These are phyloP conservation scores for Corniculantispora saksenae DNA, from an alignment of 2,329 filamentous ascomycete species.

Conservation along the genomic window DNA sequence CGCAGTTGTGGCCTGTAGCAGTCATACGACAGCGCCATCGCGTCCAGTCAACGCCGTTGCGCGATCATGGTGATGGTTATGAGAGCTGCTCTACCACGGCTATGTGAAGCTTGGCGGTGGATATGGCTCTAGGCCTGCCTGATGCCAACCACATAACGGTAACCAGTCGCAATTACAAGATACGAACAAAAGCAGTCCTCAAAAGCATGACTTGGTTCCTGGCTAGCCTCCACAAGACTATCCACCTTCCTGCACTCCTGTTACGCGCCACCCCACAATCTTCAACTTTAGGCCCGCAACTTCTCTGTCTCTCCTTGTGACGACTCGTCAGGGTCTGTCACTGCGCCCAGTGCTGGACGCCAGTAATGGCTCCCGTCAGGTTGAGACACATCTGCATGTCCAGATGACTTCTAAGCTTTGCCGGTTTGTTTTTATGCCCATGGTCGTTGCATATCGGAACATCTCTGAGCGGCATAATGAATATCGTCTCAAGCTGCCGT, in stretches of 20 bases:
- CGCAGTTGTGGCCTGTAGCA: not conserved
- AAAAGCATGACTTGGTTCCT: not conserved
- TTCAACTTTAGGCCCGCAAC: slow-evolving; percentile 8
- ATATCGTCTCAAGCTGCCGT: no score
- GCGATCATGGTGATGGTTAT: not conserved
- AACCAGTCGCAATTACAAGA: not conserved
- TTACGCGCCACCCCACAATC: slow-evolving; percentile 20
- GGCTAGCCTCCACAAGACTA: slow-evolving; percentile 1
- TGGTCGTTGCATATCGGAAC: no score
- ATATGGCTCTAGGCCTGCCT: not conserved
- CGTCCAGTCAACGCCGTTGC: not conserved
- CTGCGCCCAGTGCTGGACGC: not conserved
- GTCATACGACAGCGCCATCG: not conserved
- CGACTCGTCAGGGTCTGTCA: not conserved
- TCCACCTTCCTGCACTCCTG: slow-evolving; percentile 12
- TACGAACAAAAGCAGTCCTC: not conserved
- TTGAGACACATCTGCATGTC: slow-evolving; percentile 13
- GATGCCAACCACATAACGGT: not conserved
- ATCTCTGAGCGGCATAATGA: no score
- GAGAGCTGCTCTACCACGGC: not conserved
- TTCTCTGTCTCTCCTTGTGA: not conserved
- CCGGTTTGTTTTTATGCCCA: no score
- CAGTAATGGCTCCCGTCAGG: not conserved
- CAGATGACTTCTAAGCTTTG: not conserved
- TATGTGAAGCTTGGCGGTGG: slow-evolving; percentile 6